Evolutionary conservation across 768 basidiomycete genomes (phyloP).

Genomic region (Boletales sp.): DNA sequence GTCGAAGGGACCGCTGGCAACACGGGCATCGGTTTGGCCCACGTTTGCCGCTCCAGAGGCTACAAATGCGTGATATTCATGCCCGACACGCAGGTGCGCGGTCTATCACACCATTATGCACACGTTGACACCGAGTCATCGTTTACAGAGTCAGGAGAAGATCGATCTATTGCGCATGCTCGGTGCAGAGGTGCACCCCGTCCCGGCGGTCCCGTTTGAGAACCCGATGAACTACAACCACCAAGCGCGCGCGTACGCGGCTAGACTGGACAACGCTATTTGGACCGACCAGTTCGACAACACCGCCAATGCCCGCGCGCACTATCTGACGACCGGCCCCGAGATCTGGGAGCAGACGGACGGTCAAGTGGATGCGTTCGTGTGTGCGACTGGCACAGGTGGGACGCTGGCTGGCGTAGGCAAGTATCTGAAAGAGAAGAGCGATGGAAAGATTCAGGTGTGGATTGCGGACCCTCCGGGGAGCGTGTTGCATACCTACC

Average conservation of each 20-base stretch:
- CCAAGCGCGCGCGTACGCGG: slow-evolving; percentile 88
- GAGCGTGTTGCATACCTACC: slow-evolving; percentile 81
- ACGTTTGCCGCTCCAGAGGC: slow-evolving; percentile 88
- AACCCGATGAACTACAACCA: slow-evolving; percentile 97
- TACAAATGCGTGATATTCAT: slow-evolving; percentile 99
- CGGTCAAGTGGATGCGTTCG: slow-evolving; percentile 83
- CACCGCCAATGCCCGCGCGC: slow-evolving; percentile 82
- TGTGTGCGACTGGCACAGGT: slow-evolving; percentile 93
- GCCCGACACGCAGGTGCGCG: slow-evolving; percentile 82
- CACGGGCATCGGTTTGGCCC: slow-evolving; percentile 94
- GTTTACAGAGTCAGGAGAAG: slow-evolving; percentile 86
- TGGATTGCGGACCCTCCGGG: slow-evolving; percentile 99
- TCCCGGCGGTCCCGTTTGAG: slow-evolving; percentile 95
- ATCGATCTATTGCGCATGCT: slow-evolving; percentile 97
- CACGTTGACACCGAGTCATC: neutral
- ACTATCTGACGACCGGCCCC: slow-evolving; percentile 89
- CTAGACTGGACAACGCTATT: slow-evolving; percentile 69
- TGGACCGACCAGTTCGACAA: slow-evolving; percentile 99
- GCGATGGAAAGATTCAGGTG: slow-evolving; percentile 70
- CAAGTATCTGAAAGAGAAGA: slow-evolving; percentile 79
- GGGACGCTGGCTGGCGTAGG: slow-evolving; percentile 93
- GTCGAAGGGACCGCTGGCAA: slow-evolving; percentile 99
- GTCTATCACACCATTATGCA: neutral
- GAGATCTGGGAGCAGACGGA: slow-evolving; percentile 93
- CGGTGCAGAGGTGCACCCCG: slow-evolving; percentile 94